phyloP scores from a whole-genome alignment of 2,329 filamentous ascomycete species.

The Alternaria consortialis region DNA sequence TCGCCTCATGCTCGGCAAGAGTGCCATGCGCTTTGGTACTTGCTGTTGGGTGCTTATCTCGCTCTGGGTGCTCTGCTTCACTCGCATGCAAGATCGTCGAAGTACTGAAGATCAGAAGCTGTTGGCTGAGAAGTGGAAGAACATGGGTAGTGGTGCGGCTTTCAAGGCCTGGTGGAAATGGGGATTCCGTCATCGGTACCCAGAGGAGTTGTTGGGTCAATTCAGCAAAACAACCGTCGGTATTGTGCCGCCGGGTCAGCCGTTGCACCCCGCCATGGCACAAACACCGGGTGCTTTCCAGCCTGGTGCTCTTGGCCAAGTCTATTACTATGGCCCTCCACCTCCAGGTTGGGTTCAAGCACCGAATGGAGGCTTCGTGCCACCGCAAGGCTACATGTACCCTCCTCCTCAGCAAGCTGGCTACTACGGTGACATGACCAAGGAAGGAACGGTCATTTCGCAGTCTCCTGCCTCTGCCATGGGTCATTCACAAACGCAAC shows the following conservation, averaged over 20 bases:
- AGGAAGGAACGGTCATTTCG: slow-evolving; percentile 23
- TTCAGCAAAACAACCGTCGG: slow-evolving; percentile 41
- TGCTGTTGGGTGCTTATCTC: slow-evolving; percentile 43
- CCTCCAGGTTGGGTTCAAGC: slow-evolving; percentile 30
- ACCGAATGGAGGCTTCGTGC: slow-evolving; percentile 29
- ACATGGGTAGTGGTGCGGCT: slow-evolving; percentile 34
- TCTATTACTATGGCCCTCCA: slow-evolving; percentile 37
- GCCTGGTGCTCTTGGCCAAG: slow-evolving; percentile 27
- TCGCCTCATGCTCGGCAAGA: slow-evolving; percentile 45
- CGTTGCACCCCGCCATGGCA: slow-evolving; percentile 34
- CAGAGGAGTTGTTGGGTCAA: slow-evolving; percentile 41
- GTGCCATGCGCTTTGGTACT: slow-evolving; percentile 43
- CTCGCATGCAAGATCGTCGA: slow-evolving; percentile 42
- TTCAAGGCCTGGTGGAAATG: slow-evolving; percentile 47
- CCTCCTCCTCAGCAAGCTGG: slow-evolving; percentile 22
- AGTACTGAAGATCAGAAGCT: slow-evolving; percentile 43
- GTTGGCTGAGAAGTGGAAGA: slow-evolving; percentile 41
- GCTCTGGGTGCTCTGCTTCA: slow-evolving; percentile 44
- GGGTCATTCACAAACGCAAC: slow-evolving; percentile 2
- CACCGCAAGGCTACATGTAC: slow-evolving; percentile 29
- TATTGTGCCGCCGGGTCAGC: slow-evolving; percentile 38
- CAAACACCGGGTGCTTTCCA: slow-evolving; percentile 23
- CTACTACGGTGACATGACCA: slow-evolving; percentile 27
- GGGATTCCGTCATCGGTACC: slow-evolving; percentile 44
- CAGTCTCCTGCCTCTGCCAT: slow-evolving; percentile 14